Evolutionary conservation across 805 yeast species (phyloP).

Genomic region (Candida endomychidarum): DNA sequence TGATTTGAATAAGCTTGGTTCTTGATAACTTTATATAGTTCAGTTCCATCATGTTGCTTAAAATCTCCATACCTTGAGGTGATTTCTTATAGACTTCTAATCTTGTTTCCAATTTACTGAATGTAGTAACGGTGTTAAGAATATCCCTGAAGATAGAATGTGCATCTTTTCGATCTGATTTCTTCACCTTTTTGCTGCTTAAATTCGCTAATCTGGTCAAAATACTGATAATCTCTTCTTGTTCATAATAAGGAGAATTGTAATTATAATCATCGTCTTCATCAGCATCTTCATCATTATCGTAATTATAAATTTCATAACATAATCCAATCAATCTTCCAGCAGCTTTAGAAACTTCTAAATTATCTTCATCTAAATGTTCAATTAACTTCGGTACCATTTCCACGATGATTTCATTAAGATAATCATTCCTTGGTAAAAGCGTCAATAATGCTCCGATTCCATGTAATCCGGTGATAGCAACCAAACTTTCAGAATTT

Average conservation of each 20-base stretch:
- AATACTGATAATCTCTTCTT: slow-evolving; percentile 43
- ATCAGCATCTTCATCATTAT: slow-evolving; percentile 31
- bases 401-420: slow-evolving; percentile 42
- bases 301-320: slow-evolving; percentile 53
- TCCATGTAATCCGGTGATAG: slow-evolving; percentile 48
- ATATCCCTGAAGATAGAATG: slow-evolving; percentile 63
- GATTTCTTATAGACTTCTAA: slow-evolving; percentile 37
- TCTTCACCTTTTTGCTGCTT: slow-evolving; percentile 57
- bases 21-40: slow-evolving; percentile 45
- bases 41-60: slow-evolving; percentile 29
- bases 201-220: slow-evolving; percentile 47
- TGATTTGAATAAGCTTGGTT: slow-evolving; percentile 46
- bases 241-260: slow-evolving; percentile 54
- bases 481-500: slow-evolving; percentile 34
- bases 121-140: slow-evolving; percentile 44
- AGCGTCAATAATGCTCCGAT: slow-evolving; percentile 46
- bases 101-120: slow-evolving; percentile 33
- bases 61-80: slow-evolving; percentile 34
- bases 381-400: slow-evolving; percentile 38
- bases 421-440: slow-evolving; percentile 42
- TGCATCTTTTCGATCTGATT: slow-evolving; percentile 60
- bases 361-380: slow-evolving; percentile 40
- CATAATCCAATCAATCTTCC: slow-evolving; percentile 56
- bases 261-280: slow-evolving; percentile 45
- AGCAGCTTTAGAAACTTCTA: slow-evolving; percentile 54